Evolutionary conservation across 768 basidiomycete species (phyloP).

Genomic region (Lactarius akahatsu): DNA sequence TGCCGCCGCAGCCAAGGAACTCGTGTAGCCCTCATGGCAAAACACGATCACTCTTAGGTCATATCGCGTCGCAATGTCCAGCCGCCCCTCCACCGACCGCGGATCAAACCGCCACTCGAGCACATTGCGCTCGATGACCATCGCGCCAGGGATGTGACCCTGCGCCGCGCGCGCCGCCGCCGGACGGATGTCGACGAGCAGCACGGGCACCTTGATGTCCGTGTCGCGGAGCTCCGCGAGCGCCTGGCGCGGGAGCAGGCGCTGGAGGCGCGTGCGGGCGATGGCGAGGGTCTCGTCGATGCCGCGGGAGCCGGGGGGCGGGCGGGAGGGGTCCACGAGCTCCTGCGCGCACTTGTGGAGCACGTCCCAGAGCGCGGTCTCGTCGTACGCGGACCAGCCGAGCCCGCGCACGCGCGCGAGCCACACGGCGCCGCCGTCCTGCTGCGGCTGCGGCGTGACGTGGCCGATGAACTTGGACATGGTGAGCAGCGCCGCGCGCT

Average conservation of each 20-base stretch:
- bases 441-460: slow-evolving; percentile 37
- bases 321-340: slow-evolving; percentile 58
- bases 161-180: slow-evolving; percentile 54
- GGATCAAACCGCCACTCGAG: slow-evolving; percentile 84
- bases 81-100: slow-evolving; percentile 47
- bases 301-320: slow-evolving; percentile 64
- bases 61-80: slow-evolving; percentile 70
- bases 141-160: slow-evolving; percentile 65
- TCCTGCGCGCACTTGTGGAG: slow-evolving; percentile 59
- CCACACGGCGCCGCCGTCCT: slow-evolving; percentile 33
- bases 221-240: slow-evolving; percentile 52
- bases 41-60: slow-evolving; percentile 74
- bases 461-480: slow-evolving; percentile 70
- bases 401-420: slow-evolving; percentile 55
- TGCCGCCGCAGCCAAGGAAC: slow-evolving; percentile 68
- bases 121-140: slow-evolving; percentile 72
- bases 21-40: slow-evolving; percentile 71
- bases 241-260: slow-evolving; percentile 60
- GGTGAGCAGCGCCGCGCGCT: slow-evolving; percentile 63
- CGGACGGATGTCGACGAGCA: slow-evolving; percentile 78
- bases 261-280: slow-evolving; percentile 62
- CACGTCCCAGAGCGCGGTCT: slow-evolving; percentile 66
- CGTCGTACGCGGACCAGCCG: slow-evolving; percentile 57
- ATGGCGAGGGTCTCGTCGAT: slow-evolving; percentile 57
- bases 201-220: slow-evolving; percentile 56